A percentile compares a stretch with the other conserved stretches of the same genome.
phyloP scores from a whole-genome alignment of 805 yeast genomes.

The Wickerhamomyces kurtzmanii region DNA sequence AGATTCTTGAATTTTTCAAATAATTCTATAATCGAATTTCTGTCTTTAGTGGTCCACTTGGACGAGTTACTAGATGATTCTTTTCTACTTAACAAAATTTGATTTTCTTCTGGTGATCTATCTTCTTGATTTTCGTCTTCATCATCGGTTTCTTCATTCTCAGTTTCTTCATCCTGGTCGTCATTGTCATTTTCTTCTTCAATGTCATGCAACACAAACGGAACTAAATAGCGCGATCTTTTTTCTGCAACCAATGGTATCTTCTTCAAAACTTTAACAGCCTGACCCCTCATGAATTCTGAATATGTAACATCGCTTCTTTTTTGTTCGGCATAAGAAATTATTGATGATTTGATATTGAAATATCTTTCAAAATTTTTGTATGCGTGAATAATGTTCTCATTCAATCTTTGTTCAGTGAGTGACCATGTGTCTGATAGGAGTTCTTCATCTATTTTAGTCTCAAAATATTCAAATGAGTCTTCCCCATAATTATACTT shows the following conservation, averaged over 20 bases:
- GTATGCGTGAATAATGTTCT: constrained; percentile 5
- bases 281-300: constrained; percentile 32
- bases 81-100: constrained; percentile 1
- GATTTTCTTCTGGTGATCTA: constrained; percentile 2
- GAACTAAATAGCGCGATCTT: constrained; percentile 45
- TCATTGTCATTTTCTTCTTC: constrained; percentile 8
- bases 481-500: constrained; percentile 4
- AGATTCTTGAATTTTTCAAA: constrained; percentile 59
- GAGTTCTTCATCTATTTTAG: constrained; percentile 4
- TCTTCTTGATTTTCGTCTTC: constrained; percentile 10
- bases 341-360: constrained; percentile 4
- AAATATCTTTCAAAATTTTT: constrained; percentile 1
- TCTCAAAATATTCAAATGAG: constrained; percentile 8
- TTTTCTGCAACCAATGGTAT: constrained; percentile 66
- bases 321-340: constrained; percentile 7
- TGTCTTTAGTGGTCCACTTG: constrained; percentile 40
- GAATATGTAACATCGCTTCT: constrained; percentile 6
- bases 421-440: constrained; percentile 2
- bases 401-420: constrained; percentile 10
- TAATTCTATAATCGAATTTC: constrained; percentile 47
- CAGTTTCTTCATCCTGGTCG: constrained; percentile 3
- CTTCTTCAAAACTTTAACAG: constrained; percentile 43
- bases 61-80: constrained; percentile 6
- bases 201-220: constrained; percentile 37
- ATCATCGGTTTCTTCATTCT: constrained; percentile 9